Evolutionary conservation across 495 filamentous ascomycete species (phyloP).

Genomic region (Trichoderma gamsii): DNA sequence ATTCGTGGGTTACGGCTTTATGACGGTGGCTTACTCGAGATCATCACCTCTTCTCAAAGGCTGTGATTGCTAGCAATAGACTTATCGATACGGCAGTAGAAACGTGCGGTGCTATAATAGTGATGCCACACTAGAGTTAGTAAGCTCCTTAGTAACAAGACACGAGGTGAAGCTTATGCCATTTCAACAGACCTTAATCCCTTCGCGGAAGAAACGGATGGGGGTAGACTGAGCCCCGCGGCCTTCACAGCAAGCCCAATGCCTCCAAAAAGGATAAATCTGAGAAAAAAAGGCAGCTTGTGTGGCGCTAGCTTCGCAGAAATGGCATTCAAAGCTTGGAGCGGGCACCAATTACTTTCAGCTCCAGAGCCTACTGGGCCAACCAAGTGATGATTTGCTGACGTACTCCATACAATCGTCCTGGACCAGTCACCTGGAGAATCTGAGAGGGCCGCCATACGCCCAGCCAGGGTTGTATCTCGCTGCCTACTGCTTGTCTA

Average conservation of each 20-base stretch:
- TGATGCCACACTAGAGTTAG: no score
- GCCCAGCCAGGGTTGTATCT: not conserved
- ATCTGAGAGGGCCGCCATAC: not conserved
- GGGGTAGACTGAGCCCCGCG: not conserved
- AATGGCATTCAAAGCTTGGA: not conserved
- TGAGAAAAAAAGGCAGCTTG: not conserved
- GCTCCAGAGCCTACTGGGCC: not conserved
- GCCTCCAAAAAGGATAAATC: not conserved
- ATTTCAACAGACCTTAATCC: no score
- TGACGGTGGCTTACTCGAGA: no score
- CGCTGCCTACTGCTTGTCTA: not conserved
- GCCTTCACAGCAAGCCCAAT: not conserved
- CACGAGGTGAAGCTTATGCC: no score
- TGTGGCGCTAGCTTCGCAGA: not conserved
- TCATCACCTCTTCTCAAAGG: no score
- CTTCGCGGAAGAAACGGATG: slow-evolving; percentile 6
- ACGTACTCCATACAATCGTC: not conserved
- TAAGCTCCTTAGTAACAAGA: no score
- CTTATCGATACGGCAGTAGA: no score
- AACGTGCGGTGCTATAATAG: no score
- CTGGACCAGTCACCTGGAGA: not conserved
- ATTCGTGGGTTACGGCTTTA: no score
- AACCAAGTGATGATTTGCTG: slow-evolving; percentile 1
- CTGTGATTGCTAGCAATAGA: no score
- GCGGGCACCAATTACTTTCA: slow-evolving; percentile 10